Evolutionary conservation across 192 early-diverging fungal genomes (phyloP), one percentile per base, ranked within the genome.

Genomic region (Coemansia aciculifera): DNA sequence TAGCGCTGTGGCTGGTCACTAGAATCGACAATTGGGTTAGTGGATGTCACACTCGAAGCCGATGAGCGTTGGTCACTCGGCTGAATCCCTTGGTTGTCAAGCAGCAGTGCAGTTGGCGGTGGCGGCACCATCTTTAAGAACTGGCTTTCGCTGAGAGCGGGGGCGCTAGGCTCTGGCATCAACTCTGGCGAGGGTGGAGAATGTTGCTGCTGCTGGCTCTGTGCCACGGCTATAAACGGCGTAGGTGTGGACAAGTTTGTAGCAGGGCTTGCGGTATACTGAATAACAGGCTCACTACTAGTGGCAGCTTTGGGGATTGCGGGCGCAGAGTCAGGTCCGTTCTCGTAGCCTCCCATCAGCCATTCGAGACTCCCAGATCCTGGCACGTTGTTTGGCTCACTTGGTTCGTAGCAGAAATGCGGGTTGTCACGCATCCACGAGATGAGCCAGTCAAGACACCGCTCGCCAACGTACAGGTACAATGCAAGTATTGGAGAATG

Each of bases 401-500:
- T 17, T 3, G 44, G 32, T 24, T 75, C 74, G 54, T 75, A 69
- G 36, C 59, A 67, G 38, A 70, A 77, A 49, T 64, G 64, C 43
- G 74, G 62, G 39, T 64, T 77, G n/a, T 15, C 3, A 10, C 67
- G 29, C 68, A 71, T 71, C 69, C 74, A 77, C 9, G 10, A 13
- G 5, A 77, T 19, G 0, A 77, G 8, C 2, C 31, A 52, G 39
- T 77, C 74, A 17, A 77, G 67, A 15, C 67, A 17, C 61, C 61
- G 51, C 48, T 77, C 74, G 42, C 74, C 74, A 11, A 63, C 12
- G 5, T 64, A 67, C 69, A 77, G 17, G 38, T 77, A 77, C 1
- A 29, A 36, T 4, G 68, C 69, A 3, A 77, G 36, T n/a, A 77
- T 5, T 27, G 64, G 68, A 17, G 68, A 40, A 34, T 69, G 68